Conservation (phyloP, 2,329 filamentous ascomycete species). For the Curvularia hawaiiensis region DNA sequence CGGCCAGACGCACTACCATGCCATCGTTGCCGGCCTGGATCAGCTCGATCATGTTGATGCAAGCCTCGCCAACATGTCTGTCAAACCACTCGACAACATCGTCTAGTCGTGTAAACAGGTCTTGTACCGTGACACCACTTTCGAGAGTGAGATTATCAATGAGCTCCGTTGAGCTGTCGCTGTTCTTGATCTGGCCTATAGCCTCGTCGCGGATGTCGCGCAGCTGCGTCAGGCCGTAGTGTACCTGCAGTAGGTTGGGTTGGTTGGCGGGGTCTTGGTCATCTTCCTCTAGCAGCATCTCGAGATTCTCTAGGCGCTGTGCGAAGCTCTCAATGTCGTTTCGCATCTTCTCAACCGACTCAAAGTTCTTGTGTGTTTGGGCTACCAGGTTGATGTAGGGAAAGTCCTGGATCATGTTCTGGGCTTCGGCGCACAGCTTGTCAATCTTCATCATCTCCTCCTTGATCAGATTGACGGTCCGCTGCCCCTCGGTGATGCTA, state of each 20-base stretch:
- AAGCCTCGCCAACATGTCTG: slow-evolving; percentile 87
- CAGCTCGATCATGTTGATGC: slow-evolving; percentile 86
- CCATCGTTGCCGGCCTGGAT: slow-evolving; percentile 86
- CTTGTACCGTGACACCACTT: slow-evolving; percentile 73
- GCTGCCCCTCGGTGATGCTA: slow-evolving; percentile 86
- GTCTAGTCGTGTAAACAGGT: slow-evolving; percentile 88
- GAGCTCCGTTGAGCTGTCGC: slow-evolving; percentile 92
- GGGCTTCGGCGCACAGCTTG: slow-evolving; percentile 93
- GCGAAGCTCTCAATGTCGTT: slow-evolving; percentile 87
- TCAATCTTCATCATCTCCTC: slow-evolving; percentile 99
- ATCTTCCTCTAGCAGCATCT: slow-evolving; percentile 80
- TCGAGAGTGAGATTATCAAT: slow-evolving; percentile 73
- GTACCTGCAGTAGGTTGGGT: slow-evolving; percentile 85
- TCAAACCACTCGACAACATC: slow-evolving; percentile 93
- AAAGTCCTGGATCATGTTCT: slow-evolving; percentile 97
- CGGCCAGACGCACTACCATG: slow-evolving; percentile 86
- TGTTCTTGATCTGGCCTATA: slow-evolving; percentile 85
- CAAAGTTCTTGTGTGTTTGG: slow-evolving; percentile 95
- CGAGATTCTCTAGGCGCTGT: slow-evolving; percentile 74
- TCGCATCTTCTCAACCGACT: slow-evolving; percentile 91
- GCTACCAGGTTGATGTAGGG: slow-evolving; percentile 89
- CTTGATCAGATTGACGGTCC: slow-evolving; percentile 89
- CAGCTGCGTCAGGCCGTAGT: slow-evolving; percentile 90
- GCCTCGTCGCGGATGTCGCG: slow-evolving; percentile 95
- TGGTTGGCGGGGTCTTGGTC: slow-evolving; percentile 87